Evolutionary conservation across 2,329 filamentous ascomycete genomes (phyloP), one percentile per base, ranked within the genome.

Genomic region (Ambrosiella xylebori): DNA sequence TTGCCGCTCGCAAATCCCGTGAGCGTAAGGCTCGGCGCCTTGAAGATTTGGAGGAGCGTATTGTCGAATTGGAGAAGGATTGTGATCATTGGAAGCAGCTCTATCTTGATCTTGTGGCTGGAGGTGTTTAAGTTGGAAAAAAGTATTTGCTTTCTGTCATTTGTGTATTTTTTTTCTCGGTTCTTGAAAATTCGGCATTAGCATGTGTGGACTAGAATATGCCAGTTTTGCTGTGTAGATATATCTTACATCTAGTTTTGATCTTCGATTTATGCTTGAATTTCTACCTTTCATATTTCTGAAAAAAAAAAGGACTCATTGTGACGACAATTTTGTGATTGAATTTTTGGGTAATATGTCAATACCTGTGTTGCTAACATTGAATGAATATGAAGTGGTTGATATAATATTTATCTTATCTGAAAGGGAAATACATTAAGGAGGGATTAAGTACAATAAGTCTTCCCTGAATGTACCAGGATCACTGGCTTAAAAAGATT

Each of bases 1-100:
- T 94, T 69, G 91, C 91, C 15, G 91, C 91, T 65, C 88, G 91
- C 64, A 95, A 95, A 73, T 95, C 89, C 61, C 84, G 91, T 56
- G 84, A 88, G 66, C 84, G 88, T 63, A 95, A 95, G 74, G 82
- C 87, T 59, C 77, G 85, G 68, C 80, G 84, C 64, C 76, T 91
- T 61, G 82, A 86, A 58, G 80, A 82, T 59, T 76, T 95, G 51
- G 86, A 94, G 73, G 77, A 78, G 44, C 76, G 80, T 65, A 89
- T 95, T 65, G 76, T 74, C 15, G 81, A 85, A 67, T 73, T 91
- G 36, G 76, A 83, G 69, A 75, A 76, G 45, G 81, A 84, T 67
- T 76, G 79, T 64, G 80, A 82, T 69, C 76, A 82, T 66, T 84
- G 80, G 80, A 84, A 81, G 74, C 70, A 70, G 62, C 67, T 78